Conservation (phyloP, 768 basidiomycete genomes). For the Myochromella boudieri region DNA sequence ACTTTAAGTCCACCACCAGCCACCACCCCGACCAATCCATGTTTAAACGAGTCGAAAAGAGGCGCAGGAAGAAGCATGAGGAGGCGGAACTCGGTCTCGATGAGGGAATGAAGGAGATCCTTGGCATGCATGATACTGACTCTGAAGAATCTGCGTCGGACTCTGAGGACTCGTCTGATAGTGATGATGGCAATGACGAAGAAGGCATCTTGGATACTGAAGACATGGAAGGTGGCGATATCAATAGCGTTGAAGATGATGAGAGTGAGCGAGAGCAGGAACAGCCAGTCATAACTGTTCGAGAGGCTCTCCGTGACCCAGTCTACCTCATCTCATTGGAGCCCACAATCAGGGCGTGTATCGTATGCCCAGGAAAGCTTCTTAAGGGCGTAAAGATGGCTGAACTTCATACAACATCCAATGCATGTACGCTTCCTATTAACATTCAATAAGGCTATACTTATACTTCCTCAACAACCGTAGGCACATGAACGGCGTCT, state of each 20-base stretch:
- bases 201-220: constrained; percentile 18
- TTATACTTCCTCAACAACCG: constrained; percentile 11
- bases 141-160: constrained; percentile 68
- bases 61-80: constrained; percentile 55
- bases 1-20: neutral
- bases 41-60: constrained; percentile 81
- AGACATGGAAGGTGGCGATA: constrained; percentile 16
- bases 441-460: constrained; percentile 6
- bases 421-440: constrained; percentile 48
- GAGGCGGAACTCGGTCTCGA: constrained; percentile 64
- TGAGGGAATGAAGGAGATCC: constrained; percentile 48
- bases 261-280: constrained; percentile 29
- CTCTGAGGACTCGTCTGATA: constrained; percentile 37
- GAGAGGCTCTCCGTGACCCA: constrained; percentile 62
- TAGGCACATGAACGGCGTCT: constrained; percentile 69
- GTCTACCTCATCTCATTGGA: constrained; percentile 58
- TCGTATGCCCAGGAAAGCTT: constrained; percentile 71
- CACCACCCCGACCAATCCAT: constrained; percentile 32
- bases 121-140: constrained; percentile 74
- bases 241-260: constrained; percentile 23
- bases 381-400: constrained; percentile 61
- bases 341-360: constrained; percentile 57
- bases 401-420: constrained; percentile 57
- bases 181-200: constrained; percentile 22
- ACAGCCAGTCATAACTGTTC: constrained; percentile 49